A percentile compares a stretch with the other conserved stretches of the same genome.
Evolutionary conservation across 192 early-diverging fungal species (phyloP).

Genomic region (Linderina pennispora): DNA sequence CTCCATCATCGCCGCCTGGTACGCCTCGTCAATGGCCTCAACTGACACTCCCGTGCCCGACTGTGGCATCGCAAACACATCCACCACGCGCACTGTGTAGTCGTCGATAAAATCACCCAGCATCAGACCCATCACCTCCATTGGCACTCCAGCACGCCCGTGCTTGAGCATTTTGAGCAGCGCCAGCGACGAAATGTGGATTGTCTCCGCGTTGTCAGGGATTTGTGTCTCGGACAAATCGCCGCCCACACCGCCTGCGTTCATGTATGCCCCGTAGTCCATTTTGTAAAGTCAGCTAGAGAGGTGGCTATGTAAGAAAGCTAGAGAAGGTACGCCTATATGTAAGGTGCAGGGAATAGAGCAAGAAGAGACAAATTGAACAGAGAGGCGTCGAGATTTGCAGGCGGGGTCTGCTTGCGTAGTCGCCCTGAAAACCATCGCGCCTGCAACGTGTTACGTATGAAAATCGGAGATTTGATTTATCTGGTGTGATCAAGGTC

Average conservation of each 20-base stretch:
- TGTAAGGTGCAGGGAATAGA: no score
- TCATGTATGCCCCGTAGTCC: slow-evolving; percentile 36
- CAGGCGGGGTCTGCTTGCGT: no score
- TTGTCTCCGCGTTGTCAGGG: slow-evolving; percentile 93
- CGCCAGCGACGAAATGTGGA: slow-evolving; percentile 98
- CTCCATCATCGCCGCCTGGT: slow-evolving; percentile 99
- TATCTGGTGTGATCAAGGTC: no score
- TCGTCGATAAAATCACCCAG: slow-evolving; percentile 99
- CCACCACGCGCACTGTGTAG: slow-evolving; percentile 97
- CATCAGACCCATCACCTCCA: slow-evolving; percentile 99
- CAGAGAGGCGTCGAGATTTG: no score
- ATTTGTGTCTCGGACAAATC: slow-evolving; percentile 35
- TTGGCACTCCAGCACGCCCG: slow-evolving; percentile 94
- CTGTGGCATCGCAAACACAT: slow-evolving; percentile 99
- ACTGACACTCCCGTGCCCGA: slow-evolving; percentile 98
- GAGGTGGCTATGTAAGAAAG: no score
- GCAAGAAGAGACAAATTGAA: no score
- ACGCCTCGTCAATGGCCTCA: slow-evolving; percentile 98
- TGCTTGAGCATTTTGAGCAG: slow-evolving; percentile 96
- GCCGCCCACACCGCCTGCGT: slow-evolving; percentile 30
- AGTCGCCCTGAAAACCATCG: no score
- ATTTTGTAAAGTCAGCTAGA: no score
- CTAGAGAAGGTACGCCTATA: no score
- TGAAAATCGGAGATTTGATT: no score
- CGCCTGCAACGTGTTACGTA: no score